These are phyloP conservation scores for Eucalyptus urophylla DNA, from an alignment of 345 rosid species.

Conservation along the genomic window DNA sequence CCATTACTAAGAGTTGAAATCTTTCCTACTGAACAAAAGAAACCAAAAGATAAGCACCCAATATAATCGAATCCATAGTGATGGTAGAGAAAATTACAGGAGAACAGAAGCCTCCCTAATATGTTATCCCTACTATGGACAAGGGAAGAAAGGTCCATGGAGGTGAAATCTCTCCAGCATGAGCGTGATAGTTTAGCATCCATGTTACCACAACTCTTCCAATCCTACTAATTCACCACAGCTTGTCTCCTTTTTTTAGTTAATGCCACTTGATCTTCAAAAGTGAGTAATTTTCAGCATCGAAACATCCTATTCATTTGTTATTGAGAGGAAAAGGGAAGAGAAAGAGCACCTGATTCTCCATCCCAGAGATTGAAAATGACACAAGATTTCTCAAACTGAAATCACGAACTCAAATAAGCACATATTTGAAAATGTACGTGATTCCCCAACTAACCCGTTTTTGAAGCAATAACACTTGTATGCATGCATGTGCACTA, in stretches of 20 bases:
- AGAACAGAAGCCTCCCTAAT: not conserved
- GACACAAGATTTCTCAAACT: not conserved
- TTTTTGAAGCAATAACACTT: not conserved
- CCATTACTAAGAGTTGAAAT: conserved; percentile 28
- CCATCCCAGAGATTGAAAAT: not conserved
- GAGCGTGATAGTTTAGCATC: not conserved
- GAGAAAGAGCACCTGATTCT: not conserved
- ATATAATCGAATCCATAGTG: not conserved
- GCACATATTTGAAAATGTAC: not conserved
- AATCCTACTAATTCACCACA: not conserved
- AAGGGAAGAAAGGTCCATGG: not conserved
- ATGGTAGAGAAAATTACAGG: not conserved
- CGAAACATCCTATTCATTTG: not conserved
- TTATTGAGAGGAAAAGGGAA: not conserved
- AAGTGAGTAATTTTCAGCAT: not conserved
- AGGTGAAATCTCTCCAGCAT: not conserved
- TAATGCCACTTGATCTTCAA: not conserved
- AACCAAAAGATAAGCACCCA: not conserved
- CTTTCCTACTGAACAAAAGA: conserved; percentile 29
- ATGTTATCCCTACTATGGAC: not conserved
- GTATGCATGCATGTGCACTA: not conserved
- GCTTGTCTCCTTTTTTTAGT: not conserved
- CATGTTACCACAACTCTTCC: not conserved
- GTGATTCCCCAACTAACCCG: not conserved
- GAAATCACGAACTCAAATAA: not conserved